Evolutionary conservation across 2,329 filamentous ascomycete genomes (phyloP).

Genomic region (Hypoxylon sp.): DNA sequence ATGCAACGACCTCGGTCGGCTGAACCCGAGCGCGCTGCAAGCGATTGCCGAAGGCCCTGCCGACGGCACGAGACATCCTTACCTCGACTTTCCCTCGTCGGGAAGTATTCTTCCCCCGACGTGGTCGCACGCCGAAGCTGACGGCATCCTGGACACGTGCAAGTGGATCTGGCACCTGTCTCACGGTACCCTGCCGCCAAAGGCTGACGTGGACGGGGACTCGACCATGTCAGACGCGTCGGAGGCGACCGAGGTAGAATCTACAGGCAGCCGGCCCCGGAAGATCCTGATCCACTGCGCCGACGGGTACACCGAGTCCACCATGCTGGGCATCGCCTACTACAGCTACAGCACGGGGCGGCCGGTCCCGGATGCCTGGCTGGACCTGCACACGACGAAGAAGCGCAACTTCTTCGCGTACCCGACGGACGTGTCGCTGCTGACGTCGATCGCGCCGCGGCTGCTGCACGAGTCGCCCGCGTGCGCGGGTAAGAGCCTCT

Average conservation of each 20-base stretch:
- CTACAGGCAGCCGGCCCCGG: constrained; percentile 57
- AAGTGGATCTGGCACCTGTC: constrained; percentile 90
- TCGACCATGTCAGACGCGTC: constrained; percentile 56
- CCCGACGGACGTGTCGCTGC: constrained; percentile 84
- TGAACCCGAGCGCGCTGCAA: constrained; percentile 76
- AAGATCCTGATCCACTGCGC: constrained; percentile 92
- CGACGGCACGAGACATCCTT: constrained; percentile 54
- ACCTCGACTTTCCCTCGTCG: constrained; percentile 88
- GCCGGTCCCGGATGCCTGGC: constrained; percentile 86
- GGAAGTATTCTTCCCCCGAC: constrained; percentile 90
- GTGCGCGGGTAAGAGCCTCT: constrained; percentile 60
- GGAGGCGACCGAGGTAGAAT: constrained; percentile 49
- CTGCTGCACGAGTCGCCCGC: constrained; percentile 78
- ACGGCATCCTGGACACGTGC: constrained; percentile 86
- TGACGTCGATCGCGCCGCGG: constrained; percentile 80
- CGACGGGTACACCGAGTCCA: constrained; percentile 96
- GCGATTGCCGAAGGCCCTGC: constrained; percentile 69
- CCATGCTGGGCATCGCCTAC: constrained; percentile 89
- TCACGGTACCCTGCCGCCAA: constrained; percentile 66
- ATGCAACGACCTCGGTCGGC: constrained; percentile 83
- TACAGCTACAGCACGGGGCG: constrained; percentile 90
- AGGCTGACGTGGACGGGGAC: constrained; percentile 56
- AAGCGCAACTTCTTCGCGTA: constrained; percentile 97
- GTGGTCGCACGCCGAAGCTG: constrained; percentile 84
- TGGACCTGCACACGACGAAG: constrained; percentile 82